Evolutionary conservation across 495 filamentous ascomycete species (phyloP).

Genomic region (Bacidia gigantensis): DNA sequence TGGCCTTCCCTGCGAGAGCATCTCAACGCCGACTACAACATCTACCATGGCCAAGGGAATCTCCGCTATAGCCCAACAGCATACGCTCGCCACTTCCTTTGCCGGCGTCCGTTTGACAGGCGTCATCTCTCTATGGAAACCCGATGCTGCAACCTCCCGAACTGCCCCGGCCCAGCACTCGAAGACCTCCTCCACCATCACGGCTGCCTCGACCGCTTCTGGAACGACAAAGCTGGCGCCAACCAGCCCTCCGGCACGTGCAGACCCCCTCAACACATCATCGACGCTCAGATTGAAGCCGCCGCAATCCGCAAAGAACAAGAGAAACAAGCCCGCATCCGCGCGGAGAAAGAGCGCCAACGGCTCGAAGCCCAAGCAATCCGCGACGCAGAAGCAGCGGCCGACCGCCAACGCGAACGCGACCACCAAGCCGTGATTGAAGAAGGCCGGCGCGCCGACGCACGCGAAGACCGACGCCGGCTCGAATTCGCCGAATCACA

Average conservation of each 20-base stretch:
- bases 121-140: not conserved
- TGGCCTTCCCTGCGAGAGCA: not conserved
- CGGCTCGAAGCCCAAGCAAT: not conserved
- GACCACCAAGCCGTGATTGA: not conserved
- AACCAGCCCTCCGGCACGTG: slow-evolving; percentile 9
- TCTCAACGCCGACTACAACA: slow-evolving; percentile 11
- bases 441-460: not conserved
- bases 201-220: slow-evolving; percentile 9
- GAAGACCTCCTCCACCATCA: slow-evolving; percentile 11
- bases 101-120: not conserved
- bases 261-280: slow-evolving; percentile 1
- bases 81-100: slow-evolving; percentile 14
- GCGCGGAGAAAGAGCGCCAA: slow-evolving; percentile 8
- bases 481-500: not conserved
- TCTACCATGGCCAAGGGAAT: not conserved
- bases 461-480: not conserved
- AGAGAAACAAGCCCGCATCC: not conserved
- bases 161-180: slow-evolving; percentile 7
- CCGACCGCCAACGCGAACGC: slow-evolving; percentile 2
- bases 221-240: slow-evolving; percentile 7
- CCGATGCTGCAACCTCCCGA: slow-evolving; percentile 4
- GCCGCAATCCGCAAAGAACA: slow-evolving; percentile 2
- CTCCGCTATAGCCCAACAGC: slow-evolving; percentile 11
- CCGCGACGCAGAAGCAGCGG: slow-evolving; percentile 9
- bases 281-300: slow-evolving; percentile 1